phyloP scores from a whole-genome alignment of 2,329 filamentous ascomycete species.

The Monosporascus sp. region DNA sequence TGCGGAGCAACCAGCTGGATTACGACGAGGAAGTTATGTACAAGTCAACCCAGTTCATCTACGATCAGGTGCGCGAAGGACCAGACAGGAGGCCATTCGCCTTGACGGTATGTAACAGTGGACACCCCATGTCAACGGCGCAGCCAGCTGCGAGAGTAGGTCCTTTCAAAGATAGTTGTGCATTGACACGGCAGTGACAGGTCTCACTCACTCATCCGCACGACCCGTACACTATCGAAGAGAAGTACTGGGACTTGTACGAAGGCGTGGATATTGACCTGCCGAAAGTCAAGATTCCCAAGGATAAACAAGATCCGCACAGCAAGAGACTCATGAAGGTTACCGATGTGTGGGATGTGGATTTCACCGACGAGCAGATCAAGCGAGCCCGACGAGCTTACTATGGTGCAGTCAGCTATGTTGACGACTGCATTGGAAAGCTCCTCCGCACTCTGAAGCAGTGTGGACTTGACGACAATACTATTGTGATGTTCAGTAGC shows the following conservation, averaged over 20 bases:
- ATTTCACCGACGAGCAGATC: conserved; percentile 81
- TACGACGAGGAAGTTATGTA: conserved; percentile 97
- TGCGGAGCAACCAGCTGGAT: conserved; percentile 90
- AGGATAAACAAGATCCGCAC: conserved; percentile 79
- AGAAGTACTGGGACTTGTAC: conserved; percentile 91
- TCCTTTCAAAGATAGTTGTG: neutral
- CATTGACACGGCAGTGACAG: conserved; percentile 16
- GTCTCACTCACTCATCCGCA: conserved; percentile 92
- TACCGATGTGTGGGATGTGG: conserved; percentile 77
- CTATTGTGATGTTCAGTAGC: conserved; percentile 85
- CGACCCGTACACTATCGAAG: conserved; percentile 89
- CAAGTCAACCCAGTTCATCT: conserved; percentile 82
- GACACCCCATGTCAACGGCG: too few relatives aligned
- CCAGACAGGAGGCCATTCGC: conserved; percentile 71
- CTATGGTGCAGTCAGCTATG: conserved; percentile 89
- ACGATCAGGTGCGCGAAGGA: conserved; percentile 81
- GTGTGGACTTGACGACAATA: conserved; percentile 76
- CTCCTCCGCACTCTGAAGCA: conserved; percentile 72
- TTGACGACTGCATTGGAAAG: conserved; percentile 86
- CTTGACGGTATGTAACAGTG: conserved; percentile 55
- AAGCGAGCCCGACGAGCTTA: conserved; percentile 81
- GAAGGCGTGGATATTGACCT: conserved; percentile 82
- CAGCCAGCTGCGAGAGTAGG: neutral
- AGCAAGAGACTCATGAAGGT: conserved; percentile 82
- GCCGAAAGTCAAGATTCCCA: conserved; percentile 70